Conservation (phyloP, 768 basidiomycete genomes). For the Dentipellis fragilis region DNA sequence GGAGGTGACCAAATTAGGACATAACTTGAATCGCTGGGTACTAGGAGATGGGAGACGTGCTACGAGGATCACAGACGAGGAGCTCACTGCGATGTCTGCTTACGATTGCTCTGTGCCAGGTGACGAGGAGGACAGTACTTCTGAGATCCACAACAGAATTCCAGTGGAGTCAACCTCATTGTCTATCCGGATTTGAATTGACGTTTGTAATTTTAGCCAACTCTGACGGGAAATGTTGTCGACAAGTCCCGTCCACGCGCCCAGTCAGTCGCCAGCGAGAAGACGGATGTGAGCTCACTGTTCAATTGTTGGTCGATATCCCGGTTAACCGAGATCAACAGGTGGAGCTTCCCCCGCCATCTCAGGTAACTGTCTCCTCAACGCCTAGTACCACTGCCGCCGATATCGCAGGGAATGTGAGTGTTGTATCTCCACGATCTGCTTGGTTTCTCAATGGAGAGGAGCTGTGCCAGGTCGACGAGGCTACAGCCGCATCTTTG, state of each 20-base stretch:
- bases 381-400: neutral
- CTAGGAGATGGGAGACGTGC: slow-evolving; percentile 8
- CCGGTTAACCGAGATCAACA: neutral
- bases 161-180: neutral
- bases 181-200: neutral
- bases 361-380: neutral
- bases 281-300: neutral
- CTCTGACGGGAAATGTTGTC: neutral
- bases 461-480: neutral
- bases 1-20: slow-evolving; percentile 29
- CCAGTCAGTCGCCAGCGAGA: neutral
- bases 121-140: neutral
- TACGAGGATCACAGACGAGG: neutral
- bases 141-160: neutral
- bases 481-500: neutral
- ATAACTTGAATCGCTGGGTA: slow-evolving; percentile 22
- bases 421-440: too few species aligned
- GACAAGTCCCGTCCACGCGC: neutral
- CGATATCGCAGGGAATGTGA: too few species aligned
- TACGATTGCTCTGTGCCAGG: neutral
- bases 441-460: neutral
- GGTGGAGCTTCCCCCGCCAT: neutral
- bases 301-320: neutral
- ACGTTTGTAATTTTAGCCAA: neutral
- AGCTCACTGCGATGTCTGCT: neutral